Percentiles rank a stretch among this genome's conserved stretches.
Conservation (phyloP, 2,329 filamentous ascomycete species). For the Oidium heveae region DNA sequence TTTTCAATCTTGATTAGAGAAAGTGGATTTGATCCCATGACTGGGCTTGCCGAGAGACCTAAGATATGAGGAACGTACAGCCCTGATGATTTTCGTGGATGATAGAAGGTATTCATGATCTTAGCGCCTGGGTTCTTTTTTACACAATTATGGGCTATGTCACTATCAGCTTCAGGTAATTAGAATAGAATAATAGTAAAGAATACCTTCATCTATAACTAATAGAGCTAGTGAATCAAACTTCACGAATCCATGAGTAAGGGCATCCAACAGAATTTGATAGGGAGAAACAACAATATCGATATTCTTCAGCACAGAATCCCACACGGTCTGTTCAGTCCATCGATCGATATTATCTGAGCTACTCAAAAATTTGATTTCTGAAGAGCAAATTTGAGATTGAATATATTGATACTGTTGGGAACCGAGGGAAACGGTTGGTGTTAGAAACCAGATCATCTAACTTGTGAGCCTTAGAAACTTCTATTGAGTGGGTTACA, state of each 20-base stretch:
- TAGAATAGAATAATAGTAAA: too few species aligned
- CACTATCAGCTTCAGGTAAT: slow-evolving; percentile 1
- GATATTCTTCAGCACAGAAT: slow-evolving; percentile 27
- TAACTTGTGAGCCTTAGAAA: slow-evolving; percentile 5
- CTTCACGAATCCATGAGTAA: slow-evolving; percentile 34
- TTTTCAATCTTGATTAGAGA: slow-evolving; percentile 18
- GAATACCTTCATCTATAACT: slow-evolving; percentile 39
- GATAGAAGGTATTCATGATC: slow-evolving; percentile 13
- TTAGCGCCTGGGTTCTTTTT: slow-evolving; percentile 10
- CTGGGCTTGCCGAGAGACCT: slow-evolving; percentile 13
- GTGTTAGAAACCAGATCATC: slow-evolving; percentile 50
- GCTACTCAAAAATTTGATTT: slow-evolving; percentile 27
- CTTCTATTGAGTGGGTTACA: background rate
- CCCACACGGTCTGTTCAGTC: slow-evolving; percentile 33
- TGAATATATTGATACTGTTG: slow-evolving; percentile 40
- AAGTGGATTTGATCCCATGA: slow-evolving; percentile 10
- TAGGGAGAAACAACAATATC: slow-evolving; percentile 37
- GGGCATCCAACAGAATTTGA: slow-evolving; percentile 30
- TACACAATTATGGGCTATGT: slow-evolving; percentile 13
- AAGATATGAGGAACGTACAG: slow-evolving; percentile 11
- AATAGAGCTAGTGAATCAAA: slow-evolving; percentile 28
- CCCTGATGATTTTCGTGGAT: slow-evolving; percentile 5
- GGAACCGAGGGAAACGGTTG: slow-evolving; percentile 38
- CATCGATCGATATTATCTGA: slow-evolving; percentile 34
- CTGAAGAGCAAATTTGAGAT: slow-evolving; percentile 28